phyloP scores from a whole-genome alignment of 2,329 filamentous ascomycete species.

The Pochonia chlamydosporia region DNA sequence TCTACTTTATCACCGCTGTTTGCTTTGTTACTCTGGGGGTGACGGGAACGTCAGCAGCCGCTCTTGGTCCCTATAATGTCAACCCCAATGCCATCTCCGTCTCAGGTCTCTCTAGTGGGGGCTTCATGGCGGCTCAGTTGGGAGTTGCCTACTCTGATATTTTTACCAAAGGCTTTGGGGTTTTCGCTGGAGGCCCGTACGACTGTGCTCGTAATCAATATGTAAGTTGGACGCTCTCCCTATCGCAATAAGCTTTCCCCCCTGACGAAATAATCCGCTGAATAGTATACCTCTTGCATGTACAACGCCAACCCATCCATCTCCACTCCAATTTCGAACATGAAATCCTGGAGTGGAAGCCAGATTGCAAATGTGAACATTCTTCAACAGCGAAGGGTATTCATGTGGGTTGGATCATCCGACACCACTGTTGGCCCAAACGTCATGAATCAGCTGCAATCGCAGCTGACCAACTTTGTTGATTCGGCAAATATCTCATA shows the following conservation, averaged over 20 bases:
- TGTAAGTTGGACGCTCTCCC: neutral
- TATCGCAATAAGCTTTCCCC: neutral
- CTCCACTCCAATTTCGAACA: conserved; percentile 3
- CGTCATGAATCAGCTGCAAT: conserved; percentile 7
- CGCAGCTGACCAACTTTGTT: conserved; percentile 6
- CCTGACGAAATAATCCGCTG: neutral
- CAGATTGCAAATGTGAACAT: conserved; percentile 8
- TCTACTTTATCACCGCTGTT: too few relatives aligned
- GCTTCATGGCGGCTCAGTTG: conserved; percentile 11
- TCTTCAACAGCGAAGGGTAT: conserved; percentile 12
- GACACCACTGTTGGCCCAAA: conserved; percentile 14
- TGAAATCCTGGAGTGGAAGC: conserved; percentile 11
- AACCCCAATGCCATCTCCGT: conserved; percentile 6
- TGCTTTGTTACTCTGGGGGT: too few relatives aligned
- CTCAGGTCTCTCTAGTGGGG: conserved; percentile 9
- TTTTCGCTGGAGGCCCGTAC: conserved; percentile 10
- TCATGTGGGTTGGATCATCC: conserved; percentile 16
- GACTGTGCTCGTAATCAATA: conserved; percentile 9
- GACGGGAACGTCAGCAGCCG: too few relatives aligned
- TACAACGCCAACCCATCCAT: conserved; percentile 8
- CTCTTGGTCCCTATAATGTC: conserved; percentile 6
- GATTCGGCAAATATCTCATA: conserved; percentile 2
- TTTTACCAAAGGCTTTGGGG: conserved; percentile 10
- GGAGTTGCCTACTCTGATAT: conserved; percentile 9
- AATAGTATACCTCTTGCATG: conserved; percentile 9